A percentile compares a stretch with the other conserved stretches of the same genome.
Evolutionary conservation across 139 green algal species (phyloP).

Genomic region (Asterochloris sp.): DNA sequence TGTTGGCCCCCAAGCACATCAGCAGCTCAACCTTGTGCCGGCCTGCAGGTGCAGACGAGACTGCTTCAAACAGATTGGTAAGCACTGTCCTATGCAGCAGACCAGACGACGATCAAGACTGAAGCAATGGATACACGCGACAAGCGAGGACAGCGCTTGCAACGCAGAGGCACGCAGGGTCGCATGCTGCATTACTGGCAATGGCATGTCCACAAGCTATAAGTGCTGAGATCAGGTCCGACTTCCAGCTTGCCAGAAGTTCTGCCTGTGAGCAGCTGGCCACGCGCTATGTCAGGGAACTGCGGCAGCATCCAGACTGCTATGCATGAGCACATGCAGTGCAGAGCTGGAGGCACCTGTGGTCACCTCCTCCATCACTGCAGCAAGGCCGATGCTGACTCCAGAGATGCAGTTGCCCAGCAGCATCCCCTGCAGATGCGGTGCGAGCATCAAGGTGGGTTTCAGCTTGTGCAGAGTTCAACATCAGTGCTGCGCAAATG

Average conservation of each 20-base stretch:
- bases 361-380: constrained; percentile 59
- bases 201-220: neutral
- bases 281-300: neutral
- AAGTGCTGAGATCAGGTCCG: neutral
- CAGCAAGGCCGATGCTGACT: constrained; percentile 68
- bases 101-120: neutral
- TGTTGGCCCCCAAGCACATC: constrained; percentile 69
- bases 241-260: neutral
- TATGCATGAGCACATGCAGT: neutral
- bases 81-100: neutral
- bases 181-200: neutral
- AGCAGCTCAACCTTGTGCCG: constrained; percentile 61
- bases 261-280: no score
- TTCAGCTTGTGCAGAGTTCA: no score
- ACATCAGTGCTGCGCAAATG: no score
- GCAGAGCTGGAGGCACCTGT: constrained; percentile 19
- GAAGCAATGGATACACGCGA: neutral
- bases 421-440: constrained; percentile 64
- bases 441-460: no score
- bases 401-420: constrained; percentile 43
- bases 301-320: neutral
- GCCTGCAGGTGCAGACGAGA: constrained; percentile 22
- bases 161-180: neutral
- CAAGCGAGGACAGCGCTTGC: neutral
- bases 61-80: neutral